These are phyloP conservation scores for Helianthus annuus DNA, from an alignment of 129 eudicot genomes.

Conservation along the genomic window DNA sequence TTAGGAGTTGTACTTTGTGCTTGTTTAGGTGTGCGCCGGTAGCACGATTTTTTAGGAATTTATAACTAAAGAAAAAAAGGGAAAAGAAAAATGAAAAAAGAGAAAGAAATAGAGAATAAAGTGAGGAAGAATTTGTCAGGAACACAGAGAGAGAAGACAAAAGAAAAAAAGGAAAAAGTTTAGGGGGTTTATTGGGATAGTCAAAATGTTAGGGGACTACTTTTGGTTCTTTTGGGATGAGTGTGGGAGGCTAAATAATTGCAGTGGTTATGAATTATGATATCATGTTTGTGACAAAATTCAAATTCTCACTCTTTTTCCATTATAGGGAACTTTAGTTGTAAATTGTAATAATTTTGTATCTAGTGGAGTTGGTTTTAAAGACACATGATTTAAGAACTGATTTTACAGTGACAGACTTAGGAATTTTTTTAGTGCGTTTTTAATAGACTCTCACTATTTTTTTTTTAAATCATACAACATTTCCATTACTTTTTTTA, in stretches of 20 bases:
- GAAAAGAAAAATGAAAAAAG: constrained; percentile 24
- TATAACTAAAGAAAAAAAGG: constrained; percentile 9
- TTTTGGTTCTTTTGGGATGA: constrained; percentile 36
- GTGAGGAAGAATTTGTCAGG: constrained; percentile 44
- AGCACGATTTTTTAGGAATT: constrained; percentile 21
- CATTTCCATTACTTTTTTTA: too few species aligned
- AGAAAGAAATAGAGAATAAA: constrained; percentile 30
- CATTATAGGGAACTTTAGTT: background rate
- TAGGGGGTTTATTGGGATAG: constrained; percentile 65
- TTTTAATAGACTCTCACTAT: too few species aligned
- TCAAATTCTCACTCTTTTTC: constrained; percentile 24
- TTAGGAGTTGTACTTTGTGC: constrained; percentile 30
- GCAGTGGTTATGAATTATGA: constrained; percentile 46
- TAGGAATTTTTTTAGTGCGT: too few species aligned
- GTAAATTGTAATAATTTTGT: background rate
- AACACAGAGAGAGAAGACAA: constrained; percentile 11
- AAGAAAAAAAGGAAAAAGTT: constrained; percentile 30
- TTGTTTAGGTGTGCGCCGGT: constrained; percentile 40
- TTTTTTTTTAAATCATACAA: too few species aligned
- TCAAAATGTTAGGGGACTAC: constrained; percentile 43
- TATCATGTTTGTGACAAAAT: constrained; percentile 40
- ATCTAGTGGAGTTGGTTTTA: background rate
- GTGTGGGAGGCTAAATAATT: constrained; percentile 87
- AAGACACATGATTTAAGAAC: background rate
- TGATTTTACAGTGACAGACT: too few species aligned